Conservation (phyloP, 2,329 filamentous ascomycete genomes). For the Cadophora sp. region DNA sequence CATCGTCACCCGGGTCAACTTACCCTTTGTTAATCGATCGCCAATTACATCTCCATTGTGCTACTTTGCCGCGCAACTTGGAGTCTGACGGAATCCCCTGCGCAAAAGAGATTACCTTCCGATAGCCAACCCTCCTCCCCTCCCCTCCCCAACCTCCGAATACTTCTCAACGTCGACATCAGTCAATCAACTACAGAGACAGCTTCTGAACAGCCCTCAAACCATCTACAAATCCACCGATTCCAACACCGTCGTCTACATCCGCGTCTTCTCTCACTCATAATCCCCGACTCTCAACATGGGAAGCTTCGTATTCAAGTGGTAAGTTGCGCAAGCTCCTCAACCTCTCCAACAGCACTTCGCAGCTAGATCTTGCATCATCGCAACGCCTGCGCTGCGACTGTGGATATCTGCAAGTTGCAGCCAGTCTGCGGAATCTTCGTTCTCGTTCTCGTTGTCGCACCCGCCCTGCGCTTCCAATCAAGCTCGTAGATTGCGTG, state of each 20-base stretch:
- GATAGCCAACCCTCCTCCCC: constrained; percentile 17
- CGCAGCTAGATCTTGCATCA: neutral
- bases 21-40: constrained; percentile 7
- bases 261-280: neutral
- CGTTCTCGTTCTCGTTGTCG: constrained; percentile 5
- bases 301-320: constrained; percentile 49
- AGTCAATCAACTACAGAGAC: constrained; percentile 7
- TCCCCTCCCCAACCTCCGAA: constrained; percentile 16
- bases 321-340: constrained; percentile 37
- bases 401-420: constrained; percentile 1
- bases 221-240: neutral
- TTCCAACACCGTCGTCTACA: neutral
- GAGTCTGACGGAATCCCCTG: constrained; percentile 15
- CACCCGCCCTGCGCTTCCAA: neutral
- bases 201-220: neutral
- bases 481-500: constrained; percentile 9
- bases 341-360: neutral
- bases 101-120: constrained; percentile 17
- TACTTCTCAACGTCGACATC: constrained; percentile 14
- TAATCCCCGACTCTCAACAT: constrained; percentile 34
- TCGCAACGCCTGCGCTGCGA: neutral
- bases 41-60: constrained; percentile 5
- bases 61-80: constrained; percentile 15
- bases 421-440: neutral
- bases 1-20: neutral